Percentiles rank a stretch among this genome's conserved stretches.
Evolutionary conservation across 257 asterid species (phyloP).

Genomic region (Coffea eugenioides): DNA sequence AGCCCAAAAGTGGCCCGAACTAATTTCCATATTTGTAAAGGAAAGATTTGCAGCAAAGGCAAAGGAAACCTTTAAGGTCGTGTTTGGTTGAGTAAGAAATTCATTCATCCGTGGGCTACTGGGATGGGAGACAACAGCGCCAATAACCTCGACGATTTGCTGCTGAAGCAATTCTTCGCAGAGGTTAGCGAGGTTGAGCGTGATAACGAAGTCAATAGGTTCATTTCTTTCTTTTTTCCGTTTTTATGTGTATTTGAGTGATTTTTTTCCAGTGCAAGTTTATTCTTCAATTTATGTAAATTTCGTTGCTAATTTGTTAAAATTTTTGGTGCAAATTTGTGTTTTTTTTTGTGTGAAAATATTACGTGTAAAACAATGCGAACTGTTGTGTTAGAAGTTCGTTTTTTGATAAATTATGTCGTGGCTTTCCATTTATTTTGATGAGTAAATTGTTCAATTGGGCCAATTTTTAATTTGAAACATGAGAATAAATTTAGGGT

Average conservation of each 20-base stretch:
- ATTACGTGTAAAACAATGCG: neutral
- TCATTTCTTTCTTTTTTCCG: neutral
- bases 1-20: no score
- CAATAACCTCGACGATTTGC: constrained; percentile 55
- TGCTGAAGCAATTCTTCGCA: constrained; percentile 83
- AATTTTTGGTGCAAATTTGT: neutral
- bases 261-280: neutral
- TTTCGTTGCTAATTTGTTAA: neutral
- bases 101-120: neutral
- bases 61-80: neutral
- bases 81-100: neutral
- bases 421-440: neutral
- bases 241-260: constrained; percentile 9
- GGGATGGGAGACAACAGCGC: constrained; percentile 69
- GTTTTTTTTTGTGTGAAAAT: neutral
- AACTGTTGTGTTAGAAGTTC: no score
- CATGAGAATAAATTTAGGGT: neutral
- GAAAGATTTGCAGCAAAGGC: neutral
- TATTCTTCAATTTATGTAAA: neutral
- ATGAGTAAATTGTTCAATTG: neutral
- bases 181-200: constrained; percentile 99
- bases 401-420: neutral
- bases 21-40: no score
- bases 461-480: neutral
- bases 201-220: constrained; percentile 93